Base-by-base conservation (phyloP, 1,284 basidiomycete species). In the Tilletia caries region DNA sequence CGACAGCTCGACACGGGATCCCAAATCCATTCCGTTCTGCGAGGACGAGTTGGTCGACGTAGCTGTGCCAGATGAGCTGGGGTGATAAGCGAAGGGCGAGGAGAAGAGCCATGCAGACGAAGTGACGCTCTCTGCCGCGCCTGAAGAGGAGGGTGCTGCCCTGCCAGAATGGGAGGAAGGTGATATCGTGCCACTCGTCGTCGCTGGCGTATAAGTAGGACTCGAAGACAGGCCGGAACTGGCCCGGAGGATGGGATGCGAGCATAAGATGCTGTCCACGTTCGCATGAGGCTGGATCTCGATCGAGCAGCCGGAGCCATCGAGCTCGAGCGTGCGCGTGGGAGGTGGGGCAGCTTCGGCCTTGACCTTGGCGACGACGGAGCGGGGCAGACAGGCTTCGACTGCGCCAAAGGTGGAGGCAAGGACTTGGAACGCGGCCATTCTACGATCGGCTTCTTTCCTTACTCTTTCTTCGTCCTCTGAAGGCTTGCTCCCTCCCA, bases 21-120 rank as follows among this genome's bases (percentile, higher is more conserved):
- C 58, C n/a, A 34, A 3, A 37, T 62, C 33, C 18, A 23, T 54
- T 23, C n/a, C 23, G 52, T 54, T 27, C 52, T 2, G 52, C 3
- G 52, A 23, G 37, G 37, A 41, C 52, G 52, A 23, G n/a, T 18
- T 25, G 18, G 48, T 62, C 34, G 54, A 27, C 29, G 54, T 32
- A 27, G 54, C 32, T 60, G 32, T 60, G 18, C 12, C 23, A 25
- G 12, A 25, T 13, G 48, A 13, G 18, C 20, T 50, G 10, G 48
- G 20, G 12, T 62, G 58, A 23, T 62, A 62, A 18, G 58, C 58
- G 32, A 62, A 62, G 1, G 58, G 58, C 10, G 58, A 62, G 29
- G 32, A 33, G 32, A 62, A 62, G 32, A 62, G 58, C 58, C 58
- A 62, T 34, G 58, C 58, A 20, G 29, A 25, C 15, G 52, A 29